Base-by-base conservation (phyloP, 2,329 filamentous ascomycete species). In the Hortaea sp. region DNA sequence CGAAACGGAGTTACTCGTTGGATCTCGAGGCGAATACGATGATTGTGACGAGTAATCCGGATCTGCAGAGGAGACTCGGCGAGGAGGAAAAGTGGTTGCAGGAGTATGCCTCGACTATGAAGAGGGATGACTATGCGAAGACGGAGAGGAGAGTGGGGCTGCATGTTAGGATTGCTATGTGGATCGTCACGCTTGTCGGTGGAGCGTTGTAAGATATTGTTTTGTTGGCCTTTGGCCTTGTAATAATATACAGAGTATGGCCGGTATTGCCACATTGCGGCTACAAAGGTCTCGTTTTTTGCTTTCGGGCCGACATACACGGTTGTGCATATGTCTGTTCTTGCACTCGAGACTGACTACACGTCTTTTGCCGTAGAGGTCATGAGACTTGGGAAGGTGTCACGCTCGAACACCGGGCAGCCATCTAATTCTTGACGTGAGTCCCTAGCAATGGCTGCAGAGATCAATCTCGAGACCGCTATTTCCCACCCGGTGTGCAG, bases 1-100 rank as follows among this genome's bases (percentile, higher is more conserved):
- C 92, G 0, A 89, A 92, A 64, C 76, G 92, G 41, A 94, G 87
- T 61, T 97, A 98, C 66, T 83, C 84, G 37, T 77, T 95, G 38
- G 92, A 98, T 66, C 74, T 98, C 2, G 92, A 98, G 64, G 85
- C 84, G 0, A 92, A 94, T 31, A 85, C 86, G 1, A 66, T 95
- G 48, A 83, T 98, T 29, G 79, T 95, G 4, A 98, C 92, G 1
- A 73, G 73, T 20, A 83, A 97, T 58, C 71, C 82, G 27, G 76
- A 72, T 0, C 66, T 98, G 55, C 86, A 87, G 65, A 69, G 69
- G 48, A 76, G 81, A 44, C 69, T 97, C n/a, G 83, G 77, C 6
- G 79, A 85, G 43, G 92, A 98, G 67, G 83, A 89, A 61, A 70
- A 75, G 47, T 88, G 85, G 79, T 66, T 98, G 53, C 82, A 88